Evolutionary conservation across 129 eudicot species (phyloP).

Genomic region (Lactuca saligna): DNA sequence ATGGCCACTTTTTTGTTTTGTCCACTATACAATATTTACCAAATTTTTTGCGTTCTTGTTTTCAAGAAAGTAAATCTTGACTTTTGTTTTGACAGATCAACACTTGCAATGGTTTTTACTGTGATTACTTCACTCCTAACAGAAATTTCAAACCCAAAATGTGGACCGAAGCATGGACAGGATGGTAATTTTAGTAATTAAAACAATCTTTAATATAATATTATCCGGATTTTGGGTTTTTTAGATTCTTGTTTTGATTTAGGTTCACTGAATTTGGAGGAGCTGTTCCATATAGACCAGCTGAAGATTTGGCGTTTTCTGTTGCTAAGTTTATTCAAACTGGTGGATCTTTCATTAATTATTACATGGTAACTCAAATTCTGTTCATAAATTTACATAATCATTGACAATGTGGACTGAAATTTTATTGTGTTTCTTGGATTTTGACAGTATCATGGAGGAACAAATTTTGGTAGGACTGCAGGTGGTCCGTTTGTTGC

Average conservation of each 20-base stretch:
- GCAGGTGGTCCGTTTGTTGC: constrained; percentile 99
- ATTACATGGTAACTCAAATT: constrained; percentile 72
- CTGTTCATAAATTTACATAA: neutral
- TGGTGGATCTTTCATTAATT: constrained; percentile 89
- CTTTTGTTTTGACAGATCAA: constrained; percentile 61
- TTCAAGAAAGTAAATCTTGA: constrained; percentile 23
- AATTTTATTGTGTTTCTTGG: neutral
- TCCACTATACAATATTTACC: constrained; percentile 26
- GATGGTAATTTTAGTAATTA: constrained; percentile 57
- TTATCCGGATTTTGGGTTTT: neutral
- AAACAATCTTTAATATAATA: neutral
- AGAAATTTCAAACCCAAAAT: constrained; percentile 83
- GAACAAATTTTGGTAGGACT: constrained; percentile 96
- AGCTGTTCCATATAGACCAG: constrained; percentile 89
- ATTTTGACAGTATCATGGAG: constrained; percentile 78
- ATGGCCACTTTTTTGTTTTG: constrained; percentile 41
- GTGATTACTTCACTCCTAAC: constrained; percentile 96
- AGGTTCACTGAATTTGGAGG: constrained; percentile 98
- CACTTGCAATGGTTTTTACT: constrained; percentile 98
- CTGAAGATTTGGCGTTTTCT: constrained; percentile 93
- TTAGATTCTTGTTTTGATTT: neutral
- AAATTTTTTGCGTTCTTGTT: constrained; percentile 9
- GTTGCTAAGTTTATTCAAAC: constrained; percentile 90
- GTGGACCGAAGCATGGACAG: constrained; percentile 99
- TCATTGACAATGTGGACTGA: neutral